These are phyloP conservation scores for Calonectria hongkongensis DNA, from an alignment of 2,329 filamentous ascomycete genomes.

Conservation along the genomic window DNA sequence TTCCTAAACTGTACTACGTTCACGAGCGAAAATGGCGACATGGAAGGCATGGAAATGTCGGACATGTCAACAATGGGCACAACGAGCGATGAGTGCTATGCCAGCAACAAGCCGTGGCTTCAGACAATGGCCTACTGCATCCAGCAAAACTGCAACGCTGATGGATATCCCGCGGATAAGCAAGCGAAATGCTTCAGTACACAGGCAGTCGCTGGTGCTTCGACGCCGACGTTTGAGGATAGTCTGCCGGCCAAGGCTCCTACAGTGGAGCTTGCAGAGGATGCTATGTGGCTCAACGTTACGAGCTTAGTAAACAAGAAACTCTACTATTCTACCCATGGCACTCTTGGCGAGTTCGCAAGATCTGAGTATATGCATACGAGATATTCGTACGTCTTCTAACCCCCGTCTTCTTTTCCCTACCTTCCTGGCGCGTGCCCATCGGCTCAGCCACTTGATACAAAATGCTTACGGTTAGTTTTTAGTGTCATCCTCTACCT, in stretches of 20 bases:
- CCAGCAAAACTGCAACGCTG: conserved; percentile 20
- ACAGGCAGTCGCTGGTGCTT: conserved; percentile 1
- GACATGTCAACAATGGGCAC: conserved; percentile 21
- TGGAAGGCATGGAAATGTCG: conserved; percentile 15
- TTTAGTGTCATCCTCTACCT: conserved; percentile 10
- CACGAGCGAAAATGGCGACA: conserved; percentile 1
- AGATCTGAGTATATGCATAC: conserved; percentile 21
- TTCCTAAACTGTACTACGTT: conserved; percentile 5
- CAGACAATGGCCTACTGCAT: conserved; percentile 24
- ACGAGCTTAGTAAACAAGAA: conserved; percentile 22
- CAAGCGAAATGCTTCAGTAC: conserved; percentile 13
- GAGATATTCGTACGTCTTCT: conserved; percentile 16
- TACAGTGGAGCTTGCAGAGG: conserved; percentile 5
- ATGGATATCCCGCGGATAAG: conserved; percentile 6
- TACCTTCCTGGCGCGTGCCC: no score
- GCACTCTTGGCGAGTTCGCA: conserved; percentile 22
- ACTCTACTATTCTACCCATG: conserved; percentile 17
- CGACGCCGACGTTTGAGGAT: neutral
- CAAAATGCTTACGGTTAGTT: no score
- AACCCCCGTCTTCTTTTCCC: no score
- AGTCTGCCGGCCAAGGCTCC: conserved; percentile 13
- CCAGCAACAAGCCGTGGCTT: conserved; percentile 8
- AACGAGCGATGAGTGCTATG: conserved; percentile 15
- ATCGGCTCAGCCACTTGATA: no score
- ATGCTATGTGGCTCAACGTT: conserved; percentile 18